Percentiles rank a stretch among this genome's conserved stretches.
phyloP scores from a whole-genome alignment of 2,329 filamentous ascomycete species.

The Epichloe bromicola region DNA sequence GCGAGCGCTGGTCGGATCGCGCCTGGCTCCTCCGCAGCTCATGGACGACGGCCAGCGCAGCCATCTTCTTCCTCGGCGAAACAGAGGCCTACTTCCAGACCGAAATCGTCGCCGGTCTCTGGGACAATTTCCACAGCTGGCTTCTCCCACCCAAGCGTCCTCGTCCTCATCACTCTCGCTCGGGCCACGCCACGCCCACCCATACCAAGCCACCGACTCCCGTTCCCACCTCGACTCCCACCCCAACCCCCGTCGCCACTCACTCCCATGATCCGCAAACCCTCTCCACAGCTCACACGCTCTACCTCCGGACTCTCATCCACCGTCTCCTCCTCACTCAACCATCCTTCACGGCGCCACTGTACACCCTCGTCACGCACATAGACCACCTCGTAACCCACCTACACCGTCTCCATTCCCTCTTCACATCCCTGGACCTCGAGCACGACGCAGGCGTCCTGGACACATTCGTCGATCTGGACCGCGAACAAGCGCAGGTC shows the following conservation, averaged over 20 bases:
- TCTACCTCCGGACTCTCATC: conserved; percentile 58
- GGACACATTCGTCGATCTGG: conserved; percentile 58
- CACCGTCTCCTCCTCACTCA: conserved; percentile 55
- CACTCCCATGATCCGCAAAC: conserved; percentile 64
- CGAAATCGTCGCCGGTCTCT: conserved; percentile 71
- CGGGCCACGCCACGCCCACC: neutral
- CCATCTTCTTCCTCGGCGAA: conserved; percentile 80
- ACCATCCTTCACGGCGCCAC: conserved; percentile 45
- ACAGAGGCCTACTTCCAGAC: conserved; percentile 81
- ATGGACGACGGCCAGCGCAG: conserved; percentile 82
- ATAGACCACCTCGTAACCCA: conserved; percentile 74
- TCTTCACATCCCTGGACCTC: conserved; percentile 68
- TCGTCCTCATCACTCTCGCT: too few relatives aligned
- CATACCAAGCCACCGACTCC: neutral
- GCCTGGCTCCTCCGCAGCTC: conserved; percentile 60
- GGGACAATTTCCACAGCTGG: conserved; percentile 70
- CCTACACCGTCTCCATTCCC: conserved; percentile 58
- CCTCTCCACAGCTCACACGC: conserved; percentile 64
- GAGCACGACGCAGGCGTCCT: conserved; percentile 73
- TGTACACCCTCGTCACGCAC: conserved; percentile 56
- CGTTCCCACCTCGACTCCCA: neutral
- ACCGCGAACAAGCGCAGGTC: conserved; percentile 58
- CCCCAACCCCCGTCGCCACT: neutral
- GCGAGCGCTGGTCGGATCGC: conserved; percentile 50
- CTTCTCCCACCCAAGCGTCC: conserved; percentile 33